Conservation (phyloP, 2,329 filamentous ascomycete genomes). For the Botrytis hyacinthi region DNA sequence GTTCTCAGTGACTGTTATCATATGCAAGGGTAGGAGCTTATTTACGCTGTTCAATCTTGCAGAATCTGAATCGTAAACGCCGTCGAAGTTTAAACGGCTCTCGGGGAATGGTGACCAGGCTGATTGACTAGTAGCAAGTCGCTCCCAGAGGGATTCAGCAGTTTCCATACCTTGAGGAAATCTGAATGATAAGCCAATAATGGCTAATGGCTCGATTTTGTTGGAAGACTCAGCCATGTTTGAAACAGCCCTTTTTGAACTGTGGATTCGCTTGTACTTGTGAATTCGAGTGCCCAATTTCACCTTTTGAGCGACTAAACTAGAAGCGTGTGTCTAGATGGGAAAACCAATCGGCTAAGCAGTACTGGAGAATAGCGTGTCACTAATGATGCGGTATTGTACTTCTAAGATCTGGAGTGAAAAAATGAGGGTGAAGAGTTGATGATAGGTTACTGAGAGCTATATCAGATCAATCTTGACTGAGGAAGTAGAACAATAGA, state of each 20-base stretch:
- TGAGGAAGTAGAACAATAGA: background rate
- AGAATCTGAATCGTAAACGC: slow-evolving; percentile 42
- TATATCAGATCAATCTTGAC: background rate
- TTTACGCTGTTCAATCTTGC: slow-evolving; percentile 23
- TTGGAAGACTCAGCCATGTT: background rate
- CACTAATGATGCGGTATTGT: background rate
- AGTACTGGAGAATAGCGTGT: background rate
- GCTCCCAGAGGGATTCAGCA: slow-evolving; percentile 67
- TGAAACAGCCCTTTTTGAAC: no score
- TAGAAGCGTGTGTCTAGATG: background rate
- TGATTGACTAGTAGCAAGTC: slow-evolving; percentile 70
- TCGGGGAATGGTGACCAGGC: slow-evolving; percentile 41
- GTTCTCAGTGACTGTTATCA: background rate
- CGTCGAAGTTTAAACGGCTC: slow-evolving; percentile 48
- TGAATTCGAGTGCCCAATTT: background rate
- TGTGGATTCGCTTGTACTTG: background rate
- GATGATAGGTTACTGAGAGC: background rate
- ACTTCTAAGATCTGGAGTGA: background rate
- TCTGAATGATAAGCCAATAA: slow-evolving; percentile 51
- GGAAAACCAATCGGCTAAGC: background rate
- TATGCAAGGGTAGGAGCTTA: background rate
- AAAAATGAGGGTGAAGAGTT: background rate
- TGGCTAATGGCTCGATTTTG: slow-evolving; percentile 35
- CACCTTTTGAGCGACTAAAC: background rate
- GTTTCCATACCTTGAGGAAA: slow-evolving; percentile 50